Conservation (phyloP, 2,329 filamentous ascomycete genomes). For the Zarea fungicola region DNA sequence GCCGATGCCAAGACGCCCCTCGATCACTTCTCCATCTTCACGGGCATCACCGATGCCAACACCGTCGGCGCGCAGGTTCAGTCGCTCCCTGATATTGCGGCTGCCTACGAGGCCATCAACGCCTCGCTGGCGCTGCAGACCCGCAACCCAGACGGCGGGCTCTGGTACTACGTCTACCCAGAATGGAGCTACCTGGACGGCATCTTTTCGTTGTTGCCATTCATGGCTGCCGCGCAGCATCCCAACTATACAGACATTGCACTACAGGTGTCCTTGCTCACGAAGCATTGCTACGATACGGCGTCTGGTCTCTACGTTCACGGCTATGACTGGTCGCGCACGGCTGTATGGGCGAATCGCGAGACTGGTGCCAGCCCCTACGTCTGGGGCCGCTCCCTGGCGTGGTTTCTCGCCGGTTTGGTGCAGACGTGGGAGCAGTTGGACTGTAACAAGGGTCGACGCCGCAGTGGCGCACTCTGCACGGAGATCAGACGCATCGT, state of each 20-base stretch:
- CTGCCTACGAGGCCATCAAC: conserved; percentile 17
- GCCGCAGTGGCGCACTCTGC: background rate
- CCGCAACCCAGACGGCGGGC: conserved; percentile 28
- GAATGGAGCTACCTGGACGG: conserved; percentile 50
- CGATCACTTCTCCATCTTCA: conserved; percentile 21
- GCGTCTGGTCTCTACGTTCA: conserved; percentile 14
- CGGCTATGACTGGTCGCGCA: conserved; percentile 16
- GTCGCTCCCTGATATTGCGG: too few relatives aligned
- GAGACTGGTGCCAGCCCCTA: conserved; percentile 16
- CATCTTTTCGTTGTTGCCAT: conserved; percentile 45
- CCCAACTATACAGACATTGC: conserved; percentile 19
- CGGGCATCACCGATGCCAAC: conserved; percentile 14
- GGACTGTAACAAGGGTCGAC: conserved; percentile 6
- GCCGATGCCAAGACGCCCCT: conserved; percentile 17
- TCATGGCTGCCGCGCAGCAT: conserved; percentile 20
- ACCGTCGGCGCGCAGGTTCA: background rate
- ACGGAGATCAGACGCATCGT: background rate
- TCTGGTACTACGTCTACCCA: conserved; percentile 40
- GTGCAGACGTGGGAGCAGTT: conserved; percentile 16
- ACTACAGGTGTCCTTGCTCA: conserved; percentile 18
- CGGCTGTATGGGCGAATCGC: conserved; percentile 15
- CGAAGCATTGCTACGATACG: conserved; percentile 13
- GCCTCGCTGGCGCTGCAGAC: conserved; percentile 19
- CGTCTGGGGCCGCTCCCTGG: conserved; percentile 16
- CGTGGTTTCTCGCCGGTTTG: conserved; percentile 16